Evolutionary conservation across 2,329 filamentous ascomycete genomes (phyloP), one percentile per base, ranked within the genome.

Genomic region (Penicillium hordei): DNA sequence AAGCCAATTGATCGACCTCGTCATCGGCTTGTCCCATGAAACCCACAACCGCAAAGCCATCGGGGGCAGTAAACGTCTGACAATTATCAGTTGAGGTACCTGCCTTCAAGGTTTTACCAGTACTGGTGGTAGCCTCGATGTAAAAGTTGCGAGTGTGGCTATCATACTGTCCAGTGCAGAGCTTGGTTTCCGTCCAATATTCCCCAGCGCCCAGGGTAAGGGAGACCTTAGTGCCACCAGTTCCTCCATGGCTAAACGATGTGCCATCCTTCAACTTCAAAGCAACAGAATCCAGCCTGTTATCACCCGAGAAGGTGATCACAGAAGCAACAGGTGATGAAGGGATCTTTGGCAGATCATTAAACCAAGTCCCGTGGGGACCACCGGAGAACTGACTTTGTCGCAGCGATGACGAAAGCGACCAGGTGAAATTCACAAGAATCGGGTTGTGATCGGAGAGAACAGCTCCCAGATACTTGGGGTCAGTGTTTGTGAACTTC

Each of bases 361-460:
- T 85, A 72, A 83, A 86, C 81, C 81, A 86, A 31, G 61, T 69
- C 19, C 68, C 68, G 38, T 71, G 66, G 0, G 68, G 68, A 2
- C 68, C 68, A 39, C 68, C 68, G 5, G 65, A 69, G 39, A 69
- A 59, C 40, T 65, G 62, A 54, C 63, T 70, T 55, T 64, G 65
- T 59, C 79, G 79, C 80, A 63, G 76, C 74, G 67, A 86, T 80
- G 65, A 81, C 75, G n/a, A 83, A 81, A n/a, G 78, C 74, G 55
- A 42, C 65, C 67, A 68, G 34, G 62, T 64, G 6, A 70, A 69
- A 36, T 63, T 65, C 9, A 60, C 58, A 1, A 65, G 48, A 17
- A 89, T 76, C 1, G 86, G 85, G 70, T 89, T 87, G 68, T 89
- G 86, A 68, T 89, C 86, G 1, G 82, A 83, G 27, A 89, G 75